Base-by-base conservation (phyloP, 1,284 basidiomycete genomes). In the Fistulina hepatica region DNA sequence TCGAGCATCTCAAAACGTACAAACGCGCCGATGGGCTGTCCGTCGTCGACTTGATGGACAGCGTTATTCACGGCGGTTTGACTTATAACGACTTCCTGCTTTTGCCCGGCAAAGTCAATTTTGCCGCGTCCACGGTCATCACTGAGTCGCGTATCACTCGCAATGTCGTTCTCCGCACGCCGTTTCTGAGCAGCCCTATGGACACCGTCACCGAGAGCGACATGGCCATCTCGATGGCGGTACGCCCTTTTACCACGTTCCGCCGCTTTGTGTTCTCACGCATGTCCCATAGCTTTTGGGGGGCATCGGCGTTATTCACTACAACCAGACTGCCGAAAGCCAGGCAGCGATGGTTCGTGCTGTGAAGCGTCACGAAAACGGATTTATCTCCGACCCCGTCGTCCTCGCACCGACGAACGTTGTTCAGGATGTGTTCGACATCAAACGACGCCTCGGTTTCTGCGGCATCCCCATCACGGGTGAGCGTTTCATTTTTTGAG, bases 141-240 rank as follows among this genome's bases (percentile, higher is more conserved):
- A 81, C 91, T 3, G 89, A 95, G 63, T 86, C 80, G 51, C 76
- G 71, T 39, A 81, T 98, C 39, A 97, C 94, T 33, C 79, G 84
- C 42, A 97, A 97, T 54, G 89, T 97, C 49, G 68, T 73, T 28
- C 73, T 99, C 53, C 97, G 92, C 66, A 93, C 93, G 0, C 94
- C 95, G 0, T 95, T 99, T 66, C 70, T 97, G 66, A 95, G 90
- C 58, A 94, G 90, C 43, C 94, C 95, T 28, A 99, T 99, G 94
- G 94, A 99, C 67, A 98, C 94, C 22, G 94, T 99, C 48, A 98
- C 95, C 3, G 94, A 97, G 66, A 78, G 75, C 44, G 81, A 93
- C 51, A 99, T 98, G 93, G 94, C 94, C 37, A 95, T 98, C 54
- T 71, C 84, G 33, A 81, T 97, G 70, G 92, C 92, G 50, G 83